phyloP scores from a whole-genome alignment of 768 basidiomycete species.

The Xerocomus potaroensis region DNA sequence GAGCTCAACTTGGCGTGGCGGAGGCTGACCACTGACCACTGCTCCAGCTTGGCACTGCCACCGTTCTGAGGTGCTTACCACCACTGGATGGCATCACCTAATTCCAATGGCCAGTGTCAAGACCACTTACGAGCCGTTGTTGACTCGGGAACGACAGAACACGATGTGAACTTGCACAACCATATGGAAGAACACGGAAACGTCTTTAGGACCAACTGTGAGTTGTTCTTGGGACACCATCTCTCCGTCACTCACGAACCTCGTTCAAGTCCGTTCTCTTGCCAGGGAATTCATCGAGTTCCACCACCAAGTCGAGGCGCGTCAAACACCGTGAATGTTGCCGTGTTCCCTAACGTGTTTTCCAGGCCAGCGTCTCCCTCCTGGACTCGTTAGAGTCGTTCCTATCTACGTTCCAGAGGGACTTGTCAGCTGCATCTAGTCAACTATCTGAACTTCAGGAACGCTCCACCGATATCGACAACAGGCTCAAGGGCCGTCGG shows the following conservation, averaged over 20 bases:
- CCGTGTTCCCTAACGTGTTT: conserved; percentile 1
- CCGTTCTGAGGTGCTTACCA: background rate
- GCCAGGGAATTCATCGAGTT: conserved; percentile 76
- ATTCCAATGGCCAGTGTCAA: background rate
- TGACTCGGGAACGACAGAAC: conserved; percentile 1
- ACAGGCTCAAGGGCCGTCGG: conserved; percentile 75
- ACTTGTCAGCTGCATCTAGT: conserved; percentile 90
- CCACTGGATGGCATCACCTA: background rate
- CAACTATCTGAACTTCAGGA: conserved; percentile 94
- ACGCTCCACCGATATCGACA: conserved; percentile 87
- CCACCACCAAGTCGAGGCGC: conserved; percentile 87
- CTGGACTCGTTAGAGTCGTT: conserved; percentile 88
- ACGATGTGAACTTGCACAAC: background rate
- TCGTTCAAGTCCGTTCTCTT: conserved; percentile 31
- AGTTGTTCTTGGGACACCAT: conserved; percentile 2
- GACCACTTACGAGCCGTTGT: background rate
- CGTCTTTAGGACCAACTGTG: conserved; percentile 11
- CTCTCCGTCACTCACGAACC: background rate
- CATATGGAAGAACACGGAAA: background rate
- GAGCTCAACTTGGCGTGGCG: no score
- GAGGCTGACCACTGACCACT: no score
- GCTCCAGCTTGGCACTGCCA: conserved; percentile 18
- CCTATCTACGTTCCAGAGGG: conserved; percentile 91
- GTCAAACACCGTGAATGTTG: conserved; percentile 1
- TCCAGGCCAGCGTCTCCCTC: conserved; percentile 78